These are phyloP conservation scores for Syncephalis fuscata DNA, from an alignment of 371 early-diverging fungal genomes.

Conservation along the genomic window DNA sequence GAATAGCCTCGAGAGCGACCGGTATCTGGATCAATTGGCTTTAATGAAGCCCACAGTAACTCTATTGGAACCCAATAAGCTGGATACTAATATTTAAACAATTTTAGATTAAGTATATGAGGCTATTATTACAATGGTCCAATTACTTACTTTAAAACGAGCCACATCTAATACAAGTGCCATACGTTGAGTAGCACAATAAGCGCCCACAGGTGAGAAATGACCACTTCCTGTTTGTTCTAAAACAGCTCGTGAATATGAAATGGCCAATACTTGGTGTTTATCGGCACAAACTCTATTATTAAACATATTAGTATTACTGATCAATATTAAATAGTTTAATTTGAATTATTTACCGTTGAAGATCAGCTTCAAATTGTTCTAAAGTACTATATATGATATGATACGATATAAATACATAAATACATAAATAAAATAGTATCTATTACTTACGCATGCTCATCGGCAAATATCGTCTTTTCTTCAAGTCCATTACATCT, in stretches of 20 bases:
- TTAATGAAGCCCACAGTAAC: constrained; percentile 53
- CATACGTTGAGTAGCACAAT: constrained; percentile 24
- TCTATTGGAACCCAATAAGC: constrained; percentile 58
- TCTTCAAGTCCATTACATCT: constrained; percentile 23
- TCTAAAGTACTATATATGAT: constrained; percentile 40
- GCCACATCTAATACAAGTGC: constrained; percentile 73
- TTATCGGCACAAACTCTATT: constrained; percentile 38
- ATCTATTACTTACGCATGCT: too few relatives aligned
- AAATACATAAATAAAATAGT: too few relatives aligned
- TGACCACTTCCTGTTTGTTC: constrained; percentile 71
- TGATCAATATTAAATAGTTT: too few relatives aligned
- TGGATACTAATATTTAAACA: constrained; percentile 77
- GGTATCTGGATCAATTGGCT: constrained; percentile 64
- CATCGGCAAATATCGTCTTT: constrained; percentile 17
- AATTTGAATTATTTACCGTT: too few relatives aligned
- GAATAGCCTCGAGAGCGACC: constrained; percentile 61
- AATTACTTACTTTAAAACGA: constrained; percentile 23
- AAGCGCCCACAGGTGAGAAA: constrained; percentile 20
- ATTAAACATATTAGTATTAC: too few relatives aligned
- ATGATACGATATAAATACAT: too few relatives aligned
- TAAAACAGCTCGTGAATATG: constrained; percentile 57
- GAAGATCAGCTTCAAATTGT: constrained; percentile 48
- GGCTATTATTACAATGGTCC: too few relatives aligned
- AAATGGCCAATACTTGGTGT: constrained; percentile 72
- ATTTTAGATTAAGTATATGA: too few relatives aligned